Conservation (phyloP, 2,329 filamentous ascomycete species). For the Fusarium avenaceum region DNA sequence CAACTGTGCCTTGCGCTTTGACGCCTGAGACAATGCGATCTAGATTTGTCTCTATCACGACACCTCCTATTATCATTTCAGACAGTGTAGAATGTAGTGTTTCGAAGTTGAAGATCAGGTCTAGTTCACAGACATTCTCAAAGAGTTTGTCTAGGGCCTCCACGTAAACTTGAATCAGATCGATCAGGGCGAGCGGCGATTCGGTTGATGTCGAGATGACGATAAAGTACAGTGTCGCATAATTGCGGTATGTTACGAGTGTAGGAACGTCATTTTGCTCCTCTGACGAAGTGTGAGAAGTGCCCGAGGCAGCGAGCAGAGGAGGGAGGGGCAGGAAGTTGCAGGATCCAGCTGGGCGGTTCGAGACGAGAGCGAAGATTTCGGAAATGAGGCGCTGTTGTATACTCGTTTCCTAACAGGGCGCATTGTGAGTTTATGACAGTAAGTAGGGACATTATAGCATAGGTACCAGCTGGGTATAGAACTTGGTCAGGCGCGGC, state of each 20-base stretch:
- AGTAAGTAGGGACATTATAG: neutral
- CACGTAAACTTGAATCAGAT: constrained; percentile 98
- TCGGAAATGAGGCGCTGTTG: constrained; percentile 97
- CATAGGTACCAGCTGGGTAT: constrained; percentile 84
- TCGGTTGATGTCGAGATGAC: constrained; percentile 97
- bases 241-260: constrained; percentile 97
- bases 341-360: constrained; percentile 90
- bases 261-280: constrained; percentile 90
- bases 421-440: constrained; percentile 17
- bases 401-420: constrained; percentile 87
- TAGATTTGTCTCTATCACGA: constrained; percentile 92
- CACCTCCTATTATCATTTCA: constrained; percentile 96
- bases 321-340: constrained; percentile 91
- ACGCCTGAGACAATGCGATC: constrained; percentile 92
- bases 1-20: constrained; percentile 79
- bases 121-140: constrained; percentile 98
- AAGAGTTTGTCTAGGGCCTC: constrained; percentile 95
- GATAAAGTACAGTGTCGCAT: constrained; percentile 98
- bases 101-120: constrained; percentile 99
- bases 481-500: constrained; percentile 97
- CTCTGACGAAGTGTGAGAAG: constrained; percentile 74
- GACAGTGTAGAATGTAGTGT: constrained; percentile 90
- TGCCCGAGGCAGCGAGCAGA: constrained; percentile 72
- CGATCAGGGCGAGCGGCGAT: constrained; percentile 92
- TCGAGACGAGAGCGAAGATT: constrained; percentile 95